Percentiles rank a stretch among this genome's conserved stretches.
Evolutionary conservation across 495 filamentous ascomycete genomes (phyloP).

Genomic region (Xanthoparmelia taractica): DNA sequence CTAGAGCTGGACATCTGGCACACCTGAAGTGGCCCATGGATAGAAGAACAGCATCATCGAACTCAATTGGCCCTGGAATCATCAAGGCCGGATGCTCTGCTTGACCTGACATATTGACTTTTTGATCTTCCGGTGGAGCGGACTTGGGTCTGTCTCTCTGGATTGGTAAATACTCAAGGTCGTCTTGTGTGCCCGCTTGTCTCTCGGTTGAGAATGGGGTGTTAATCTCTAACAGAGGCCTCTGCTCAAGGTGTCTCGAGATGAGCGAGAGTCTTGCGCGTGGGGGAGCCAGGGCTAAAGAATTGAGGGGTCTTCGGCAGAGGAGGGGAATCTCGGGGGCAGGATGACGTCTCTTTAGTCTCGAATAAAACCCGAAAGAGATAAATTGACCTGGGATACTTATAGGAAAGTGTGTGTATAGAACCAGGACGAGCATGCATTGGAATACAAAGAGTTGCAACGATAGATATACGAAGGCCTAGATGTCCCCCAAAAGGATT

Average conservation of each 20-base stretch:
- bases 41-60: constrained; percentile 92
- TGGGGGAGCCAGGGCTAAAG: constrained; percentile 49
- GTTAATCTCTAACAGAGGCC: constrained; percentile 54
- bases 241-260: constrained; percentile 66
- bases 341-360: constrained; percentile 27
- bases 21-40: constrained; percentile 96
- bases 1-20: constrained; percentile 25
- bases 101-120: constrained; percentile 67
- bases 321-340: constrained; percentile 24
- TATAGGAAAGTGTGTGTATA: too few relatives aligned
- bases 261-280: constrained; percentile 69
- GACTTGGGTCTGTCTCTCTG: constrained; percentile 31
- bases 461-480: too few relatives aligned
- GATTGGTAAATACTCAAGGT: constrained; percentile 49
- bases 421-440: too few relatives aligned
- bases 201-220: constrained; percentile 62
- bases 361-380: too few relatives aligned
- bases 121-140: constrained; percentile 15
- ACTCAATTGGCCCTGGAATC: constrained; percentile 96
- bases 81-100: constrained; percentile 73
- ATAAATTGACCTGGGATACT: too few relatives aligned
- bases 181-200: constrained; percentile 46
- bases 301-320: constrained; percentile 29
- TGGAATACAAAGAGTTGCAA: too few relatives aligned
- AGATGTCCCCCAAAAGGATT: background rate